A percentile compares a stretch with the other conserved stretches of the same genome.
Evolutionary conservation across 2,329 filamentous ascomycete genomes (phyloP).

Genomic region (Thyridium curvatum): DNA sequence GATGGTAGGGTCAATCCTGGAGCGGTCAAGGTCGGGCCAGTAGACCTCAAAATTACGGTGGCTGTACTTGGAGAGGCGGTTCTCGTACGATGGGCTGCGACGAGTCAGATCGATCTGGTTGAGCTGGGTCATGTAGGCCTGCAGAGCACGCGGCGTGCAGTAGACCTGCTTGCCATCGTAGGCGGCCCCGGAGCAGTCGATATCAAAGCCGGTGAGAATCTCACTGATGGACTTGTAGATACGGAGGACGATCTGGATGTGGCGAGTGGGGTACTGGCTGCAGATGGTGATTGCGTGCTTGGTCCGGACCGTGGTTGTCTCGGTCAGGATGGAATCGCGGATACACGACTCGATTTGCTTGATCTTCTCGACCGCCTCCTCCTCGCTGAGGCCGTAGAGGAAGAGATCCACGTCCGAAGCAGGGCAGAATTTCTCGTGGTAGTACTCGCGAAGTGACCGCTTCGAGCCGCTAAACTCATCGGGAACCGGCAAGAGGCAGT

Average conservation of each 20-base stretch:
- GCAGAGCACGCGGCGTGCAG: slow-evolving; percentile 68
- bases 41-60: slow-evolving; percentile 80
- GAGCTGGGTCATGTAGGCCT: slow-evolving; percentile 73
- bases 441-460: slow-evolving; percentile 62
- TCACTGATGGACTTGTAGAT: slow-evolving; percentile 80
- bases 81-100: slow-evolving; percentile 82
- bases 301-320: slow-evolving; percentile 77
- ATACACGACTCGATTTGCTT: slow-evolving; percentile 72
- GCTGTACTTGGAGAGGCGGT: slow-evolving; percentile 78
- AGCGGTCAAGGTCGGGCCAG: slow-evolving; percentile 69
- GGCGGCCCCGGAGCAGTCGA: slow-evolving; percentile 76
- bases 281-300: slow-evolving; percentile 82
- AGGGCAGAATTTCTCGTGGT: slow-evolving; percentile 74
- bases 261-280: slow-evolving; percentile 75
- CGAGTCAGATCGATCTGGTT: slow-evolving; percentile 76
- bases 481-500: slow-evolving; percentile 67
- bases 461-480: slow-evolving; percentile 55
- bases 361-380: slow-evolving; percentile 77
- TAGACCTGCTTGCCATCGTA: slow-evolving; percentile 79
- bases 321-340: slow-evolving; percentile 70
- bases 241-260: slow-evolving; percentile 70
- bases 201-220: slow-evolving; percentile 83
- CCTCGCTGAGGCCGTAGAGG: slow-evolving; percentile 71
- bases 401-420: slow-evolving; percentile 86
- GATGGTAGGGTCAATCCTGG: slow-evolving; percentile 77